Evolutionary conservation across 164 flowering plant genomes (phyloP).

Genomic region (Annona cherimola): DNA sequence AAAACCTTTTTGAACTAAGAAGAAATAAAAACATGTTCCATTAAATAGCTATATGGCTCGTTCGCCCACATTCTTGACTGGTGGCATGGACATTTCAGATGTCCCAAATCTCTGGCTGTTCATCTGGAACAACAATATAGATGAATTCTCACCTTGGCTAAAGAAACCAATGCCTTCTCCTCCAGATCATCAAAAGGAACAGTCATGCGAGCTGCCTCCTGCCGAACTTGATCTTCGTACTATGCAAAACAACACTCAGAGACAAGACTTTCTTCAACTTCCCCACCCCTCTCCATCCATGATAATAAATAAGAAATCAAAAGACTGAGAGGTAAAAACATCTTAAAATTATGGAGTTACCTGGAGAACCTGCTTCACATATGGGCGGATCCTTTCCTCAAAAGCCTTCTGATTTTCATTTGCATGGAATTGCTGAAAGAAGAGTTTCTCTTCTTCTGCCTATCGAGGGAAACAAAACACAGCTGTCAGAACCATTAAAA

Average conservation of each 20-base stretch:
- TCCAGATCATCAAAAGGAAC: conserved; percentile 83
- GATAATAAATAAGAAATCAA: not conserved
- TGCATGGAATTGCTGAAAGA: conserved; percentile 55
- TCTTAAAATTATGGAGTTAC: conserved; percentile 36
- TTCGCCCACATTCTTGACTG: too few species aligned
- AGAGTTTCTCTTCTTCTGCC: conserved; percentile 89
- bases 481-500: not conserved
- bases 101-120: not conserved
- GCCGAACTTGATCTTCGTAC: conserved; percentile 77
- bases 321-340: not conserved
- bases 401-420: conserved; percentile 34
- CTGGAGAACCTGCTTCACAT: conserved; percentile 58
- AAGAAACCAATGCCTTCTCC: conserved; percentile 81
- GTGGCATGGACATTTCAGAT: too few species aligned
- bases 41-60: too few species aligned
- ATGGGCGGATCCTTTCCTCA: conserved; percentile 53
- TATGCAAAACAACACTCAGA: conserved; percentile 15
- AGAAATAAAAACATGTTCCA: too few species aligned
- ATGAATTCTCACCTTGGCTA: conserved; percentile 60
- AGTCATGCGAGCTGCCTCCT: conserved; percentile 72
- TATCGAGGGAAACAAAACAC: conserved; percentile 12
- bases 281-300: not conserved
- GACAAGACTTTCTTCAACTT: not conserved
- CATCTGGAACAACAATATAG: not conserved
- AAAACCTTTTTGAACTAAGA: too few species aligned